Conservation (phyloP, 1,284 basidiomycete species). For the Abortiporus biennis region DNA sequence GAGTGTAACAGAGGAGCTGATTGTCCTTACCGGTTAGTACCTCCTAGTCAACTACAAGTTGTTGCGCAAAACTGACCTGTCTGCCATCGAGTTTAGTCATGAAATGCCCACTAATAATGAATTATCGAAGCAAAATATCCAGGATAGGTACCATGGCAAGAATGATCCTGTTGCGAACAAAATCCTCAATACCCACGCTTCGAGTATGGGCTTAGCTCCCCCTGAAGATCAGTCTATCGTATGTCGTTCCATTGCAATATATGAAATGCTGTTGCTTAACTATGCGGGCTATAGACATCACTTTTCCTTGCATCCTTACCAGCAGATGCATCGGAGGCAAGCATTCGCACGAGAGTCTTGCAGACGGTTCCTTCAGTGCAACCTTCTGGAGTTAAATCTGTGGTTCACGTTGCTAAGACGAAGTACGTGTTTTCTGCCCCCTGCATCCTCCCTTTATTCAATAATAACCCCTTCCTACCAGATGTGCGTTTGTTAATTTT, state of each 20-base stretch:
- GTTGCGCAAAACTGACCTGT: neutral
- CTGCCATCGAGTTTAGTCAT: conserved; percentile 45
- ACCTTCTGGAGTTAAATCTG: conserved; percentile 67
- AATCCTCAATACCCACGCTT: conserved; percentile 73
- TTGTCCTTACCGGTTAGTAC: conserved; percentile 79
- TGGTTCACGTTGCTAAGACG: conserved; percentile 84
- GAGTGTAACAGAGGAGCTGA: conserved; percentile 88
- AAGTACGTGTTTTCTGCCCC: conserved; percentile 35
- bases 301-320: conserved; percentile 89
- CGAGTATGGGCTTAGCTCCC: conserved; percentile 76
- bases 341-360: conserved; percentile 72
- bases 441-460: conserved; percentile 2
- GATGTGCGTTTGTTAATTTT: conserved; percentile 97
- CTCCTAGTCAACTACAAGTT: neutral
- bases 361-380: conserved; percentile 67
- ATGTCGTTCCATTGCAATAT: conserved; percentile 27
- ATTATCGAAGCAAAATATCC: conserved; percentile 86
- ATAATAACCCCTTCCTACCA: conserved; percentile 24
- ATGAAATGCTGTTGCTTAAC: neutral
- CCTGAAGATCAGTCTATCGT: conserved; percentile 88
- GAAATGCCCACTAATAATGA: conserved; percentile 84
- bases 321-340: conserved; percentile 64
- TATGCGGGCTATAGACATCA: conserved; percentile 58
- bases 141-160: conserved; percentile 86
- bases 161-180: conserved; percentile 91